These are phyloP conservation scores for Nakataea oryzae DNA, from an alignment of 2,329 filamentous ascomycete species.

Conservation along the genomic window DNA sequence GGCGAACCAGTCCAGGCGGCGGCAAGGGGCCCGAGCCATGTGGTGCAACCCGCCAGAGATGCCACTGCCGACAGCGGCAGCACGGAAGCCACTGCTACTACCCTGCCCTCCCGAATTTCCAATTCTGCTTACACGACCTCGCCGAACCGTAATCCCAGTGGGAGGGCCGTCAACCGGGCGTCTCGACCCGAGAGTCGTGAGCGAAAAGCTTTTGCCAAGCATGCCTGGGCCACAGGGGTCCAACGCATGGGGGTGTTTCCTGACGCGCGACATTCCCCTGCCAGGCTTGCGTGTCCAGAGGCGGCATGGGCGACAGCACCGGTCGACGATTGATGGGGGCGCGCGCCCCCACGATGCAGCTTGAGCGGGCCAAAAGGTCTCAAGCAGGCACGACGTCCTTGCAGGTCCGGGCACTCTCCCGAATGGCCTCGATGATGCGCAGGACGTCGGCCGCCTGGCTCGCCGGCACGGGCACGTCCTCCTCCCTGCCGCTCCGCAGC, in stretches of 20 bases:
- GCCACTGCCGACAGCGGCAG: too few species aligned
- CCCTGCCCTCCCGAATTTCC: neutral
- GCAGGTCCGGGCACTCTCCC: neutral
- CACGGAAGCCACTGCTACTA: neutral
- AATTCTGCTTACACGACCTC: neutral
- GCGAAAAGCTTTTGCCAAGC: neutral
- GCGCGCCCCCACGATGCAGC: neutral
- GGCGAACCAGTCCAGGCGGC: neutral
- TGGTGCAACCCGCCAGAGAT: neutral
- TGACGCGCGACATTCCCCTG: too few species aligned
- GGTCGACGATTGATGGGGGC: too few species aligned
- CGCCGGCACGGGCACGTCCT: conserved; percentile 41
- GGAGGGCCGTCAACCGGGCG: too few species aligned
- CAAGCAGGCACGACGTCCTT: neutral
- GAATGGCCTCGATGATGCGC: conserved; percentile 41
- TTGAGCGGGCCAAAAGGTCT: neutral
- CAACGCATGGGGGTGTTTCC: too few species aligned
- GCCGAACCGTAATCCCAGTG: neutral
- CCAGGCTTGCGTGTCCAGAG: too few species aligned
- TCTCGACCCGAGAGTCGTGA: neutral
- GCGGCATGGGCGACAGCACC: too few species aligned
- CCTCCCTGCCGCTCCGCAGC: conserved; percentile 33
- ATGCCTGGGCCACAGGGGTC: too few species aligned
- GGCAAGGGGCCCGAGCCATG: neutral
- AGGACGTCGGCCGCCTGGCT: conserved; percentile 42